Base-by-base conservation (phyloP, 2,329 filamentous ascomycete genomes). In the Thelonectria olida region DNA sequence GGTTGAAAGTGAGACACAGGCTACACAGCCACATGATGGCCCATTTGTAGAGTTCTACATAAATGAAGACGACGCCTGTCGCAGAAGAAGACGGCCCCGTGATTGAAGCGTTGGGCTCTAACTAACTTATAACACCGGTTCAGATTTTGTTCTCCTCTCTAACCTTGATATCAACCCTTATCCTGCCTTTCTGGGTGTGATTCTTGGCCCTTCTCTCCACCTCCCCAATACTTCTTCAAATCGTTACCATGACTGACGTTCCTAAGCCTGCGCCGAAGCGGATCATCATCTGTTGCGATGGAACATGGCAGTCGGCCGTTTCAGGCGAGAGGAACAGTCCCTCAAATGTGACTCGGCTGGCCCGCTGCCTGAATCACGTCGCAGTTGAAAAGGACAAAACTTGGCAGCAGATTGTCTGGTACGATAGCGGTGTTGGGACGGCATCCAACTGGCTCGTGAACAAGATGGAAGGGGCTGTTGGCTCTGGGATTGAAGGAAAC, bases 231-330 rank as follows among this genome's bases (percentile, higher is more conserved):
- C 9, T 31, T 12, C 3, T 12, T 31, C 28, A 31, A 8, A 12
- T 31, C 13, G 9, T 22, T 17, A 47, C 17, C 38, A 58, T 58
- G 55, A n/a, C 47, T 17, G 39, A 45, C 20, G 28, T 31, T 48
- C 22, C 53, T 10, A 38, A 51, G 19, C 22, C 47, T 28, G 19
- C 60, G 17, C 68, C 68, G 5, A 71, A 71, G 53, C 69, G 69
- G n/a, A 65, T 71, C 54, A 55, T 78, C 36, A 67, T 77, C 42
- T 79, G 76, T 59, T 78, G 75, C 31, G 77, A 79, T 54, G 77
- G 76, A 15, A 77, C 76, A 7, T 78, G 74, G 76, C 76, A 75
- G 53, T 64, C 52, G 2, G 63, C 63, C 5, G 68, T 68, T 20
- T 68, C 67, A 8, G 70, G 73, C 10, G 66, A 68, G 15, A 67